phyloP scores from a whole-genome alignment of 1,284 basidiomycete species.

The Apiotrichum akiyoshidainum region DNA sequence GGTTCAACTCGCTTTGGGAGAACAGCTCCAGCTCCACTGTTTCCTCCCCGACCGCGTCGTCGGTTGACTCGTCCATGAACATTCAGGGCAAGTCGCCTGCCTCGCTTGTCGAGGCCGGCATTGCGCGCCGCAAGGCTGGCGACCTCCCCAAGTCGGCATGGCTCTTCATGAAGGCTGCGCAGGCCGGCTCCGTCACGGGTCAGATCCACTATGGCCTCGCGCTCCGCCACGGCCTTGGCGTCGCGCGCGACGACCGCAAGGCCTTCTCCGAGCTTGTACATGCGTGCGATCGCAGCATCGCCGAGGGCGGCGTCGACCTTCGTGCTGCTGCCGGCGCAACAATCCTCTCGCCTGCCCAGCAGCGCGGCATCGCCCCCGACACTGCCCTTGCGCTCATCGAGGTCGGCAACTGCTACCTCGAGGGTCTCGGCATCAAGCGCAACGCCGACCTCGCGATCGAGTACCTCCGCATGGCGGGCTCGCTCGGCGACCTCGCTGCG shows the following conservation, averaged over 20 bases:
- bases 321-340: conserved; percentile 28
- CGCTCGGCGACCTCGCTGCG: conserved; percentile 43
- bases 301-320: conserved; percentile 31
- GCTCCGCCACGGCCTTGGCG: conserved; percentile 46
- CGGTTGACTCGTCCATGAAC: neutral
- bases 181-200: conserved; percentile 44
- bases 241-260: conserved; percentile 41
- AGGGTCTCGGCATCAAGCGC: conserved; percentile 47
- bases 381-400: conserved; percentile 46
- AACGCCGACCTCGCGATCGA: conserved; percentile 39
- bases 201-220: conserved; percentile 47
- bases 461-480: conserved; percentile 46
- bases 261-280: conserved; percentile 41
- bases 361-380: conserved; percentile 18
- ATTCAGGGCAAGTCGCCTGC: neutral
- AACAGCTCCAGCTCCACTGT: neutral
- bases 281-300: conserved; percentile 41
- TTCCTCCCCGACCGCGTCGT: neutral
- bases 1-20: neutral
- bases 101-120: conserved; percentile 32
- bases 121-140: conserved; percentile 39
- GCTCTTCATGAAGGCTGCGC: conserved; percentile 48
- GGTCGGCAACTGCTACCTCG: conserved; percentile 47
- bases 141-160: conserved; percentile 45
- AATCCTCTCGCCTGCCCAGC: conserved; percentile 30